Evolutionary conservation across 257 asterid genomes (phyloP).

Genomic region (Phtheirospermum japonicum): DNA sequence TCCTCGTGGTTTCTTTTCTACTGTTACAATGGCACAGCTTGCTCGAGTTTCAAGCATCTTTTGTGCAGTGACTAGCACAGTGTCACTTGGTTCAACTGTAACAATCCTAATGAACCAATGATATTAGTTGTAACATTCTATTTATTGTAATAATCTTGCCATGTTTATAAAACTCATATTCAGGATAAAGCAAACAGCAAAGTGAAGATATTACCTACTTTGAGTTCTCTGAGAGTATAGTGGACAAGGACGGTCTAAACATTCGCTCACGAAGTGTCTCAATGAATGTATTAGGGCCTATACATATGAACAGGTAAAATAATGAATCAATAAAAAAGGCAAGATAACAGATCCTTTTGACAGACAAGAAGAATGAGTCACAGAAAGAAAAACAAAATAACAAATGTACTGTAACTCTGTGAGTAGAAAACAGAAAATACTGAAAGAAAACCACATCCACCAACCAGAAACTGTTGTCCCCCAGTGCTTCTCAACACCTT

Average conservation of each 20-base stretch:
- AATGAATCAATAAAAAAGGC: conserved; percentile 25
- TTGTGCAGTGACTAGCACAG: conserved; percentile 70
- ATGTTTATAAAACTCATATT: conserved; percentile 21
- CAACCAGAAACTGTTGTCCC: conserved; percentile 81
- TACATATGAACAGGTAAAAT: conserved; percentile 21
- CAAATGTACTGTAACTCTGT: not conserved
- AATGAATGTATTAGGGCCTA: conserved; percentile 81
- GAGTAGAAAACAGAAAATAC: conserved; percentile 17
- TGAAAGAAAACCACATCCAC: conserved; percentile 31
- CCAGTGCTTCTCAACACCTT: conserved; percentile 98
- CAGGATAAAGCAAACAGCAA: conserved; percentile 22
- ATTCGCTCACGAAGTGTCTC: conserved; percentile 91
- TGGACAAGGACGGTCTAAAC: conserved; percentile 89
- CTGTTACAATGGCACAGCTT: conserved; percentile 70
- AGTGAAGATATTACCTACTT: conserved; percentile 91
- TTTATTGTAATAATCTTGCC: conserved; percentile 5
- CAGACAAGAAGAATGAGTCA: conserved; percentile 12
- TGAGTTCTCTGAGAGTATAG: conserved; percentile 91
- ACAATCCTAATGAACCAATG: conserved; percentile 43
- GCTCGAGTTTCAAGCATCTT: conserved; percentile 77
- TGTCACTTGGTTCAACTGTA: conserved; percentile 78
- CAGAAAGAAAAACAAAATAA: conserved; percentile 16
- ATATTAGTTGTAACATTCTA: conserved; percentile 20
- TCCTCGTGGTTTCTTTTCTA: conserved; percentile 91
- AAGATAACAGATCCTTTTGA: conserved; percentile 15